A percentile compares a stretch with the other conserved stretches of the same genome.
These are phyloP conservation scores for Pelargonium nanum DNA, from an alignment of 345 rosid genomes.

Conservation along the genomic window DNA sequence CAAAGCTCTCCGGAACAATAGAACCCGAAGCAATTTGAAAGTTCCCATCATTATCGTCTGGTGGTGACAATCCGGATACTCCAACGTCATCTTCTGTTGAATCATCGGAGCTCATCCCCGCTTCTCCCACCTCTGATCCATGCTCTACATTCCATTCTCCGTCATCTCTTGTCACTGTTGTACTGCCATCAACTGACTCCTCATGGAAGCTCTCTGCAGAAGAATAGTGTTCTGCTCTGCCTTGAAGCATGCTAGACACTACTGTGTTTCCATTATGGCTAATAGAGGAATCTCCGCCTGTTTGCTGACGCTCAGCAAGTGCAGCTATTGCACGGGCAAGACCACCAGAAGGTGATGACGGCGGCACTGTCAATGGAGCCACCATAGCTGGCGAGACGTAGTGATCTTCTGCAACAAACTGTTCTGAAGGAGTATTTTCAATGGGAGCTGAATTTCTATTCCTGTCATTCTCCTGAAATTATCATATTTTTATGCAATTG, in stretches of 20 bases:
- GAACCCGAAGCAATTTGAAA: conserved; percentile 31
- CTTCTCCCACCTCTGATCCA: conserved; percentile 55
- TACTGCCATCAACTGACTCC: conserved; percentile 22
- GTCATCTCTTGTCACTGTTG: conserved; percentile 20
- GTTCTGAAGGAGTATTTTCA: conserved; percentile 41
- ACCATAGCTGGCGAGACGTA: conserved; percentile 27
- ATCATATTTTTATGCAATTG: neutral
- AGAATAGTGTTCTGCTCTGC: conserved; percentile 33
- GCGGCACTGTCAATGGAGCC: conserved; percentile 36
- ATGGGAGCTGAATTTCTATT: conserved; percentile 25
- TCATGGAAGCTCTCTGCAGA: conserved; percentile 21
- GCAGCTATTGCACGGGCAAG: conserved; percentile 80
- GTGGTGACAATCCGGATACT: conserved; percentile 27
- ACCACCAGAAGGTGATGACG: conserved; percentile 76
- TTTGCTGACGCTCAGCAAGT: conserved; percentile 80
- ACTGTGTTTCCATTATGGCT: conserved; percentile 32
- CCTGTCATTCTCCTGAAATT: conserved; percentile 54
- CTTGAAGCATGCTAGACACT: conserved; percentile 36
- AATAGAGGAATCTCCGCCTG: conserved; percentile 43
- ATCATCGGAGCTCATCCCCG: conserved; percentile 58
- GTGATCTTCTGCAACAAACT: conserved; percentile 32
- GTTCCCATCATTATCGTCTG: conserved; percentile 25
- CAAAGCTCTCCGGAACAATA: conserved; percentile 71
- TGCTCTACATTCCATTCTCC: conserved; percentile 44
- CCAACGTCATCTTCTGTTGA: conserved; percentile 38